Conservation (phyloP, 2,329 filamentous ascomycete genomes). For the Diaporthe citri region DNA sequence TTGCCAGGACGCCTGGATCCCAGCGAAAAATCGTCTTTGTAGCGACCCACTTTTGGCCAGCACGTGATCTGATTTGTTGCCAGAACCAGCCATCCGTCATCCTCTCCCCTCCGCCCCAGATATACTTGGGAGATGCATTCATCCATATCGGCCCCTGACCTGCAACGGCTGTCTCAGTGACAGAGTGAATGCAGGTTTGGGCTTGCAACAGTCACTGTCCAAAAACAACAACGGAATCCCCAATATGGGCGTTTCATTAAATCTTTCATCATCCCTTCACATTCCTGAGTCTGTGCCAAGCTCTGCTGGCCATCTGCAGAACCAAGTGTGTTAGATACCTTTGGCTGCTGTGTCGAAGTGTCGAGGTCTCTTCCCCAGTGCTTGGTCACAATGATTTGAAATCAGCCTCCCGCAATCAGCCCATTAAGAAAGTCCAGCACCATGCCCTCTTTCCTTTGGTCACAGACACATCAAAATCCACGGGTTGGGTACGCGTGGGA, state of each 20-base stretch:
- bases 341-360: not conserved
- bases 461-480: not conserved
- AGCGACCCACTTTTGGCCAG: not conserved
- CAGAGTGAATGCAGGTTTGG: conserved; percentile 7
- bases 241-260: not conserved
- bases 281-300: conserved; percentile 6
- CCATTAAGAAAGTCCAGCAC: not conserved
- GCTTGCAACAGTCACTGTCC: conserved; percentile 16
- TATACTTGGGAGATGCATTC: not conserved
- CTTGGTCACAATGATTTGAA: not conserved
- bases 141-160: not conserved
- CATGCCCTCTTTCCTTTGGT: not conserved
- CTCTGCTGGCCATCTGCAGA: not conserved
- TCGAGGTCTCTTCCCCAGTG: not conserved
- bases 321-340: not conserved
- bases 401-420: not conserved
- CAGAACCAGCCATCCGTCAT: conserved; percentile 8
- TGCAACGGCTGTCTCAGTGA: not conserved
- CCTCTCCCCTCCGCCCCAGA: not conserved
- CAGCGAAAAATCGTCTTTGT: conserved; percentile 54
- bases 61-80: conserved; percentile 29
- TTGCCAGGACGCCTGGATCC: conserved; percentile 48
- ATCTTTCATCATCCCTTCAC: not conserved
- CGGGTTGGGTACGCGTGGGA: not conserved
- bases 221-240: not conserved